phyloP scores from a whole-genome alignment of 768 basidiomycete species.

The Podaxis mareebaensis region DNA sequence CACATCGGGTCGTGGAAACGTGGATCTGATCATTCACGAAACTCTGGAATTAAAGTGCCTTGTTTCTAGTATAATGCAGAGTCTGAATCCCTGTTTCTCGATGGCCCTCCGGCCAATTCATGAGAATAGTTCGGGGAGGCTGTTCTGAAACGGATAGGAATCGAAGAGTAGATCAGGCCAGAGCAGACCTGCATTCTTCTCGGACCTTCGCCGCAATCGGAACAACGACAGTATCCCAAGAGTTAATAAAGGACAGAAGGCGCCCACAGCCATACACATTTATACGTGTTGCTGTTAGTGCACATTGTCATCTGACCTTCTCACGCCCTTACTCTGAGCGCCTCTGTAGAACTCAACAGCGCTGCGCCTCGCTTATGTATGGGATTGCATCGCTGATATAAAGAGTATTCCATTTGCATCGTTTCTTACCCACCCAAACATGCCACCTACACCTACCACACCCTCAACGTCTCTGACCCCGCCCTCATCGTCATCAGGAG shows the following conservation, averaged over 20 bases:
- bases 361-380: background rate
- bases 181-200: too few relatives aligned
- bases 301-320: background rate
- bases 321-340: background rate
- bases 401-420: background rate
- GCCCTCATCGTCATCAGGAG: background rate
- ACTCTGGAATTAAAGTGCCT: too few relatives aligned
- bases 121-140: background rate
- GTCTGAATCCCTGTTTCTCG: too few relatives aligned
- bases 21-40: too few relatives aligned
- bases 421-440: background rate
- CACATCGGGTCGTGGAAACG: too few relatives aligned
- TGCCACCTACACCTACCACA: background rate
- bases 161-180: background rate
- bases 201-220: background rate
- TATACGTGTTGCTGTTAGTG: background rate
- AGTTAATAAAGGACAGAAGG: background rate
- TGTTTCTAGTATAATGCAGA: too few relatives aligned
- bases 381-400: conserved; percentile 3
- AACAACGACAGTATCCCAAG: background rate
- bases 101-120: background rate
- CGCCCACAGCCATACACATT: background rate
- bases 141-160: background rate
- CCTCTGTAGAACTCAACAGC: background rate
- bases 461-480: background rate